Conservation (phyloP, 768 basidiomycete species). For the Xanthoconium stramineum region DNA sequence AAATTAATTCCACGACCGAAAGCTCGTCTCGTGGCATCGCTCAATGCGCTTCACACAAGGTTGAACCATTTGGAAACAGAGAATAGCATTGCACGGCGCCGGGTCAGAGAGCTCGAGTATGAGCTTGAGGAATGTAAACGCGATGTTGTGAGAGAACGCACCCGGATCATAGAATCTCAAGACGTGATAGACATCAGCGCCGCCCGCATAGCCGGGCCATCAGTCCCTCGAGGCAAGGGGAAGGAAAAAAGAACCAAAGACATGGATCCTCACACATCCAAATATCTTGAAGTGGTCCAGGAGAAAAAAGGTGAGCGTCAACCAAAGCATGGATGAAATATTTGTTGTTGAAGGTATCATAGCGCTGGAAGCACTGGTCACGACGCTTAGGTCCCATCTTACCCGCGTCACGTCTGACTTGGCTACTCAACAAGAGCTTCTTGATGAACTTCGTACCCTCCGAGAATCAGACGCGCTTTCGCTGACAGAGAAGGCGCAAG, state of each 20-base stretch:
- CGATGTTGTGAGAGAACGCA: constrained; percentile 72
- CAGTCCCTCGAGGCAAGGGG: constrained; percentile 24
- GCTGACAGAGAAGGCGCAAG: constrained; percentile 57
- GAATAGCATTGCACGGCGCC: constrained; percentile 73
- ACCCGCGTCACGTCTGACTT: constrained; percentile 76
- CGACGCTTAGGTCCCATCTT: constrained; percentile 70
- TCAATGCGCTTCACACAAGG: constrained; percentile 63
- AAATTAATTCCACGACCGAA: constrained; percentile 1
- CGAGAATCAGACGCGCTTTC: constrained; percentile 60
- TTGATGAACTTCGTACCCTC: constrained; percentile 60
- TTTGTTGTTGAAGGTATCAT: constrained; percentile 8
- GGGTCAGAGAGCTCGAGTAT: constrained; percentile 83
- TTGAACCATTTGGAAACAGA: constrained; percentile 75
- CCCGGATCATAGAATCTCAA: constrained; percentile 56
- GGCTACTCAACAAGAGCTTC: constrained; percentile 67
- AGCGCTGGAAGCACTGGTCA: constrained; percentile 83
- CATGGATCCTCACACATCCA: constrained; percentile 37
- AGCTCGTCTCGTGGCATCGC: constrained; percentile 63
- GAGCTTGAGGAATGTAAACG: constrained; percentile 82
- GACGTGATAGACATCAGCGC: constrained; percentile 29
- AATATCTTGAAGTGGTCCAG: constrained; percentile 76
- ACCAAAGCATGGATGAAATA: not conserved
- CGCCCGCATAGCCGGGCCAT: constrained; percentile 15
- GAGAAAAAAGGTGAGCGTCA: constrained; percentile 80
- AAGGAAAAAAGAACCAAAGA: constrained; percentile 34